Evolutionary conservation across 352 stramenopile species (phyloP).

Genomic region (Globisporangium megalacanthum): DNA sequence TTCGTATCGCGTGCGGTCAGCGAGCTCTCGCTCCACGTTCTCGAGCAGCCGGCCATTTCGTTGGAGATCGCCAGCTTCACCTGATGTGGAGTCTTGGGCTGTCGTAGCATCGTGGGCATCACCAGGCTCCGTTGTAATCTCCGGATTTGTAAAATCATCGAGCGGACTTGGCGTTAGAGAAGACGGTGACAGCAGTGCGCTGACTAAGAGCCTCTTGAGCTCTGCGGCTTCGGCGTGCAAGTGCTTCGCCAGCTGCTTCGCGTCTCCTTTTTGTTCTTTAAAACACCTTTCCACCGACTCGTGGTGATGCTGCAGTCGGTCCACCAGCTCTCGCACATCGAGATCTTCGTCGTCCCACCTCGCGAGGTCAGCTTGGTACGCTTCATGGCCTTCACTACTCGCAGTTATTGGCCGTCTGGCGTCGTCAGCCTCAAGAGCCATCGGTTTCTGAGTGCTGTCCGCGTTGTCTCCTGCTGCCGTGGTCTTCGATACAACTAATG

Average conservation of each 20-base stretch:
- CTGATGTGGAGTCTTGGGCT: too few species aligned
- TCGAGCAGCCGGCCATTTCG: slow-evolving; percentile 35
- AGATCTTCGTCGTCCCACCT: slow-evolving; percentile 76
- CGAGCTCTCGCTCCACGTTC: slow-evolving; percentile 35
- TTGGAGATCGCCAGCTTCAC: neutral
- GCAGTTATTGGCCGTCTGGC: too few species aligned
- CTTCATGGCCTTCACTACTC: neutral
- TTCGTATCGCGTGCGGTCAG: slow-evolving; percentile 14
- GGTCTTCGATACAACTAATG: slow-evolving; percentile 36
- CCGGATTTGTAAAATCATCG: slow-evolving; percentile 8
- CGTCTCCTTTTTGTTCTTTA: slow-evolving; percentile 63
- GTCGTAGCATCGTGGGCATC: neutral
- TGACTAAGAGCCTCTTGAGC: slow-evolving; percentile 63
- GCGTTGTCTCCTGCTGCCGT: neutral
- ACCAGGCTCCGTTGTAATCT: slow-evolving; percentile 3
- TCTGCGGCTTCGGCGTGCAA: slow-evolving; percentile 62
- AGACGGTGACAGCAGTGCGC: slow-evolving; percentile 27
- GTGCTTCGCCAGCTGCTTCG: slow-evolving; percentile 52
- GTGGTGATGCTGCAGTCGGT: slow-evolving; percentile 74
- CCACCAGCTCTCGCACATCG: slow-evolving; percentile 65
- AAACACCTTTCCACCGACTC: slow-evolving; percentile 70
- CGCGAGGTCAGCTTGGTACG: slow-evolving; percentile 47
- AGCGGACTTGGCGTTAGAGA: slow-evolving; percentile 11
- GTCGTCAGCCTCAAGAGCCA: slow-evolving; percentile 5
- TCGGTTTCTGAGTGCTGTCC: neutral